Percentiles rank a stretch among this genome's conserved stretches.
These are phyloP conservation scores for Mycena vulgaris DNA, from an alignment of 768 basidiomycete genomes.

Conservation along the genomic window DNA sequence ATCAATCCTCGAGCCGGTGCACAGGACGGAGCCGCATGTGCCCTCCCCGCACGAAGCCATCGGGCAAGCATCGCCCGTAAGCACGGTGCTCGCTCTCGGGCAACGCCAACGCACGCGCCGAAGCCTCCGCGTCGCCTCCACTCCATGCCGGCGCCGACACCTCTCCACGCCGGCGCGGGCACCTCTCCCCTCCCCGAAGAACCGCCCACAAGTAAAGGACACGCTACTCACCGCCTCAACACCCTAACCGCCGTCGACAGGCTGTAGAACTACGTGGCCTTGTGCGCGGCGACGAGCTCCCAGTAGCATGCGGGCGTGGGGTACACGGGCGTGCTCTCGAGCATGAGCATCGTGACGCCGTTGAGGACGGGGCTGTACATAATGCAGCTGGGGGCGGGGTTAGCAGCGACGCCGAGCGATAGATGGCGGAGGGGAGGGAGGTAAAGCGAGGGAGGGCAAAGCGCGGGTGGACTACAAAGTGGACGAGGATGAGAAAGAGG, in stretches of 20 bases:
- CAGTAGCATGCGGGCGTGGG: constrained; percentile 97
- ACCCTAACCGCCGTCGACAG: constrained; percentile 96
- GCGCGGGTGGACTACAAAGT: background rate
- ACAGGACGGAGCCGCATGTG: too few relatives aligned
- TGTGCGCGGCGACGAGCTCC: constrained; percentile 94
- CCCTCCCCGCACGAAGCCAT: too few relatives aligned
- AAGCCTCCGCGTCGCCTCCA: too few relatives aligned
- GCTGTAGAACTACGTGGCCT: constrained; percentile 96
- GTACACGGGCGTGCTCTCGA: constrained; percentile 97
- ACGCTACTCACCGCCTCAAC: constrained; percentile 72
- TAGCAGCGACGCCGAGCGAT: background rate
- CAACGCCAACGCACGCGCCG: too few relatives aligned
- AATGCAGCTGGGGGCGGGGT: constrained; percentile 72
- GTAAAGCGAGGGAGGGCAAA: background rate
- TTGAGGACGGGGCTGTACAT: constrained; percentile 93
- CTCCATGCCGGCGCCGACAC: too few relatives aligned
- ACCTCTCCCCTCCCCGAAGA: too few relatives aligned
- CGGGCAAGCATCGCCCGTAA: too few relatives aligned
- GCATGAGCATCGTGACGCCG: constrained; percentile 88
- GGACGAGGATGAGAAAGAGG: too few relatives aligned
- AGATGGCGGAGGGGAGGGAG: background rate
- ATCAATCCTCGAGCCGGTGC: too few relatives aligned
- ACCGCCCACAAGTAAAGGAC: too few relatives aligned
- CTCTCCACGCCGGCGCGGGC: too few relatives aligned
- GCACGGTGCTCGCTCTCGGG: too few relatives aligned